Evolutionary conservation across 2,329 filamentous ascomycete species (phyloP), one percentile per base, ranked within the genome.

Genomic region (Exophiala viscosa): DNA sequence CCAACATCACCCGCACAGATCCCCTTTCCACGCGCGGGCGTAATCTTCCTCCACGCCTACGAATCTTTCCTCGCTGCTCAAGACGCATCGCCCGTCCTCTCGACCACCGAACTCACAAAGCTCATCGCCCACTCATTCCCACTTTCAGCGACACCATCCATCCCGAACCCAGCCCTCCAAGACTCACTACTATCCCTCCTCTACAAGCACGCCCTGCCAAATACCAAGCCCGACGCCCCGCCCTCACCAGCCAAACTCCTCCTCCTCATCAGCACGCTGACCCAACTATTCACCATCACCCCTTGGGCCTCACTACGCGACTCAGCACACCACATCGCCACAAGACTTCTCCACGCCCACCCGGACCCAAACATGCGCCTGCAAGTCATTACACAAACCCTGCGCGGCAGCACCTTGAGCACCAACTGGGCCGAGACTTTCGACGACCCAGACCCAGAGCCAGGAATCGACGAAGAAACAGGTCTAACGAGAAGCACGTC

Each of bases 1-100:
- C 62, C 62, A 9, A 62, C 54, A 1, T 55, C 56, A 9, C 61
- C 62, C 17, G 51, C 55, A 43, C 55, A 63, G 18, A 62, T 64
- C 20, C 62, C 62, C 1, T 59, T 63, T 17, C 58, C 62, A 5
- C 18, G 46, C 18, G 54, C 56, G 3, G 62, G 59, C 3, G 45
- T 61, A 14, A 53, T 63, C 39, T 50, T 60, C 43, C 49, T 61
- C 9, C 44, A 50, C 11, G 54, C 57, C 1, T 58, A 52, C 15
- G 44, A 57, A 38, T 44, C 45, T 18, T 61, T 48, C 20, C 33
- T 53, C 8, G 15, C 54, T 18, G 35, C 54, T 10, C 32, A 34
- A 14, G 46, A 59, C 13, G 18, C 47, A 33, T 41, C 31, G 23
- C 38, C 18, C 39, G 13, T 20, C 45, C 54, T 58, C 17, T 49